Conservation (phyloP, 208 protist genomes). For the Wallacemonas sp. region DNA sequence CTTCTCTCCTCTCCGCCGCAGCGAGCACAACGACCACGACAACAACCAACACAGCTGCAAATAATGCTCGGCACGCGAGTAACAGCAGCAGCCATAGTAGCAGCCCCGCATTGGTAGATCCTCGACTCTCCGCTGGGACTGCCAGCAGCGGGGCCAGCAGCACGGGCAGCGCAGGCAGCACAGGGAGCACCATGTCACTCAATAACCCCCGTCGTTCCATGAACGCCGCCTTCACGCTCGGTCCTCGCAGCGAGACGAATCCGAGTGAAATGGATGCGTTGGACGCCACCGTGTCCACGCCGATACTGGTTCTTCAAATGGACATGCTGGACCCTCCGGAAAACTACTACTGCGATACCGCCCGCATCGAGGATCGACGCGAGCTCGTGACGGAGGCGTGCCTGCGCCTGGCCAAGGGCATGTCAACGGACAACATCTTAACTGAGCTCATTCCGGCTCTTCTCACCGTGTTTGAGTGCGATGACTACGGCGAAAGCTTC, state of each 20-base stretch:
- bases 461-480: conserved; percentile 50
- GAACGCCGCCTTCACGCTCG: conserved; percentile 69
- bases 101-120: neutral
- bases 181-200: neutral
- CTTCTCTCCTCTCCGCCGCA: conserved; percentile 1
- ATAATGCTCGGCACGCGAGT: neutral
- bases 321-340: conserved; percentile 34
- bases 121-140: conserved; percentile 13
- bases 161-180: conserved; percentile 2
- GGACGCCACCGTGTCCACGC: conserved; percentile 21
- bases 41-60: neutral
- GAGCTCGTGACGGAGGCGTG: conserved; percentile 51
- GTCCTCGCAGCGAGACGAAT: conserved; percentile 37
- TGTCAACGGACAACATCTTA: conserved; percentile 58
- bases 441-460: conserved; percentile 63
- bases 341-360: conserved; percentile 34
- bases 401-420: conserved; percentile 34
- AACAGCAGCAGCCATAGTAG: conserved; percentile 12
- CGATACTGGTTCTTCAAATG: conserved; percentile 41
- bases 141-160: conserved; percentile 18
- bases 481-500: conserved; percentile 61
- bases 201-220: conserved; percentile 42
- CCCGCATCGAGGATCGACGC: conserved; percentile 50
- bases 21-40: neutral
- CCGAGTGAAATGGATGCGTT: conserved; percentile 27